Evolutionary conservation across 768 basidiomycete species (phyloP), one percentile per base, ranked within the genome.

Genomic region (Saitozyma sp.): DNA sequence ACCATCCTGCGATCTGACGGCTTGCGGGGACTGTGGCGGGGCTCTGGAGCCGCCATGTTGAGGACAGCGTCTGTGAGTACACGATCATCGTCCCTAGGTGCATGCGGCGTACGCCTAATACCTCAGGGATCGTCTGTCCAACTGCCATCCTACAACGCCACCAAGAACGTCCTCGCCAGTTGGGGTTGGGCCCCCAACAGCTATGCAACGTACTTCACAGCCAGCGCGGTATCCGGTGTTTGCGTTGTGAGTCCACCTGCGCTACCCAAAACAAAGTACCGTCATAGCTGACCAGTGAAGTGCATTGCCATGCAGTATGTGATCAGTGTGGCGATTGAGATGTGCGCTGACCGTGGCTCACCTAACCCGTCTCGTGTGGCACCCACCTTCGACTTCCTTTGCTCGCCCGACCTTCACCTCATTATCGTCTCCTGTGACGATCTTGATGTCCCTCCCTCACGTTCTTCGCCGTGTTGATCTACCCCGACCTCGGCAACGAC

Each of bases 61-160:
- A 84, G 96, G 59, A 98, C 96, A 11, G 88, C 91, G 0, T 95
- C 93, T 90, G 96, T 73, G 53, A 38, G 69, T 68, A 16, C 53
- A 41, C 37, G 13, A 8, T 60, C 59, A 38, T 11, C 38, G 6
- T 43, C 1, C 29, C 41, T 1, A 45, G 49, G n/a, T 59, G 16
- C 43, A n/a, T n/a, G 43, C 9, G 43, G 43, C 43, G n/a, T n/a
- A n/a, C n/a, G n/a, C n/a, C n/a, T 45, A 16, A 45, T 45, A n/a
- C 38, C 19, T 2, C 61, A 79, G 78, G 78, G 78, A 20, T 74
- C 65, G 11, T 71, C 90, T 85, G 91, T 94, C 8, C 96, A 99
- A 86, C 80, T 99, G 37, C 96, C 96, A 1, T 90, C 90, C 52
- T 99, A 99, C 78, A 94, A 92, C 68, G 89, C 90, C 79, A 90